Conservation (phyloP, 768 basidiomycete species). For the Fomitopsis serialis region DNA sequence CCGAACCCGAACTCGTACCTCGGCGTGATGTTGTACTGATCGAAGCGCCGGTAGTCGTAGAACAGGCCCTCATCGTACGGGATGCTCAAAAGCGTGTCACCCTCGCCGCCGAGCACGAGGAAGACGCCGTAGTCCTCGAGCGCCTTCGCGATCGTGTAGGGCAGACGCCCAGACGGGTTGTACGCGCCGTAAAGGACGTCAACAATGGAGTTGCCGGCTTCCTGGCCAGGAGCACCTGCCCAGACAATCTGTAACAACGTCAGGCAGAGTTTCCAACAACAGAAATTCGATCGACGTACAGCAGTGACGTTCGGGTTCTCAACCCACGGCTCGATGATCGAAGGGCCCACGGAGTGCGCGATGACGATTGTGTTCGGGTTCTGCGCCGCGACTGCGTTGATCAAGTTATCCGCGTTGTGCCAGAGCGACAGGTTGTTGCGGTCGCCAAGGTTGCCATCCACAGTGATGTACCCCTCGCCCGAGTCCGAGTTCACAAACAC, state of each 20-base stretch:
- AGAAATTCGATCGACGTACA: conserved; percentile 10
- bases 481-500: conserved; percentile 83
- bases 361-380: conserved; percentile 73
- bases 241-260: conserved; percentile 18
- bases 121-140: conserved; percentile 38
- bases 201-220: conserved; percentile 43
- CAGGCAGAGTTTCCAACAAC: background rate
- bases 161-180: conserved; percentile 46
- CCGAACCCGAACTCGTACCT: conserved; percentile 91
- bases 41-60: conserved; percentile 34
- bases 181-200: conserved; percentile 47
- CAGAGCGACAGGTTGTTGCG: conserved; percentile 70
- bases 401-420: conserved; percentile 66
- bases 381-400: conserved; percentile 59
- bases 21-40: conserved; percentile 64
- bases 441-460: conserved; percentile 77
- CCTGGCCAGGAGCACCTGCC: conserved; percentile 41
- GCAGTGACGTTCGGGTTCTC: conserved; percentile 48
- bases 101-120: conserved; percentile 17
- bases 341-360: conserved; percentile 42
- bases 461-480: conserved; percentile 78
- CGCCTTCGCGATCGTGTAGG: conserved; percentile 49
- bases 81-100: conserved; percentile 24
- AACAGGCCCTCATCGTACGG: conserved; percentile 35
- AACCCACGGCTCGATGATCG: conserved; percentile 39